Conservation (phyloP, 495 filamentous ascomycete species). For the Talaromyces trachyspermus region DNA sequence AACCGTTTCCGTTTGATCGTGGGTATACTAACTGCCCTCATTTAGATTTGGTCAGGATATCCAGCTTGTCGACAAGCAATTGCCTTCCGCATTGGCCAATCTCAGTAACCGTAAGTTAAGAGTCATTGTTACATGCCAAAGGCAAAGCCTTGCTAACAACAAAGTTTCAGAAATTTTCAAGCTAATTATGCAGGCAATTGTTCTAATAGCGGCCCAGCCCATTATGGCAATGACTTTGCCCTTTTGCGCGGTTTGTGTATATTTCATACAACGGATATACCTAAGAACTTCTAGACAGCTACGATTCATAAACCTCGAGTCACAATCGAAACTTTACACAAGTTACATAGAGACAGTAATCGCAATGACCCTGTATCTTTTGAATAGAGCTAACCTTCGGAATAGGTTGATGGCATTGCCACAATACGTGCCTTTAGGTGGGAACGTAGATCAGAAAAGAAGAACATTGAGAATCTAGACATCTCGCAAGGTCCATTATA, state of each 20-base stretch:
- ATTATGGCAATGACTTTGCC: slow-evolving; percentile 9
- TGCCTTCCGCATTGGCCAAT: slow-evolving; percentile 18
- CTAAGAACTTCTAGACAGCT: slow-evolving; percentile 16
- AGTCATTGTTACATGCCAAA: no score
- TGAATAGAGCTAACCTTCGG: no score
- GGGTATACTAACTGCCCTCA: no score
- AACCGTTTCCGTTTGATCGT: no score
- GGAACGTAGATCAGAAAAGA: slow-evolving; percentile 4
- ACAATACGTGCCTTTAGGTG: slow-evolving; percentile 48
- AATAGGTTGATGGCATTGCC: slow-evolving; percentile 31
- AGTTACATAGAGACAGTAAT: slow-evolving; percentile 39
- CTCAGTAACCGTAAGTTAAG: slow-evolving; percentile 19
- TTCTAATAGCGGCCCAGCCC: slow-evolving; percentile 22
- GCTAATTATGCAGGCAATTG: slow-evolving; percentile 20
- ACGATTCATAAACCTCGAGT: slow-evolving; percentile 23
- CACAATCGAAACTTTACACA: slow-evolving; percentile 27
- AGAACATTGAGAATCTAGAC: slow-evolving; percentile 2
- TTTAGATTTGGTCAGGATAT: slow-evolving; percentile 42
- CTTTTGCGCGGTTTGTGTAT: slow-evolving; percentile 8
- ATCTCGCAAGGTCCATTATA: slow-evolving; percentile 39
- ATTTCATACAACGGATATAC: slow-evolving; percentile 13
- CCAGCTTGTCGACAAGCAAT: slow-evolving; percentile 29
- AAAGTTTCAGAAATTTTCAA: slow-evolving; percentile 16
- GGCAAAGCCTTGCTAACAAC: background rate
- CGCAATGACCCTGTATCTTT: background rate